These are phyloP conservation scores for Psilocybe tampanensis DNA, from an alignment of 768 basidiomycete genomes.

Conservation along the genomic window DNA sequence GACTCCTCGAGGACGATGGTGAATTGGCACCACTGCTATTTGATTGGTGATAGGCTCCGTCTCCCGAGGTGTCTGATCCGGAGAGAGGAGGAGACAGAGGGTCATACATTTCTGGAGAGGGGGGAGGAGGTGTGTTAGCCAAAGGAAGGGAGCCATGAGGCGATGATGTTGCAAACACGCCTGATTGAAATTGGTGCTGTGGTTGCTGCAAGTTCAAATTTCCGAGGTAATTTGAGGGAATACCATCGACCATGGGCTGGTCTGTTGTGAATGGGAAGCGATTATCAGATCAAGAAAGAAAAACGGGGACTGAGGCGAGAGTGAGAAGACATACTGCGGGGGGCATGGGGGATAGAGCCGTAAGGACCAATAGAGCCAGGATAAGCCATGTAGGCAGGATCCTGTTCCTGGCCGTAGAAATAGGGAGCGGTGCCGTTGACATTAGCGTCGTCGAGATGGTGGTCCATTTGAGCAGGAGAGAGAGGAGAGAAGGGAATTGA, in stretches of 20 bases:
- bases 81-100: conserved; percentile 85
- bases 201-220: conserved; percentile 63
- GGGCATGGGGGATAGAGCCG: conserved; percentile 58
- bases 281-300: conserved; percentile 68
- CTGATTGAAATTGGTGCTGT: conserved; percentile 60
- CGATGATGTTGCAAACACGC: conserved; percentile 59
- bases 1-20: conserved; percentile 74
- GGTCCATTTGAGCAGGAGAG: conserved; percentile 14
- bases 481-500: conserved; percentile 34
- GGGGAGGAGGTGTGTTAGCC: conserved; percentile 72
- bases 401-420: conserved; percentile 59
- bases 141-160: conserved; percentile 72
- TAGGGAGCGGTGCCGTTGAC: conserved; percentile 52
- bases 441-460: conserved; percentile 15
- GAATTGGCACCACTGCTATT: conserved; percentile 80
- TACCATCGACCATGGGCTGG: conserved; percentile 60
- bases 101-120: conserved; percentile 81
- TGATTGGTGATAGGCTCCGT: conserved; percentile 79
- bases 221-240: conserved; percentile 57
- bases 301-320: conserved; percentile 37
- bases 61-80: conserved; percentile 87
- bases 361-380: conserved; percentile 58
- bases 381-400: conserved; percentile 59
- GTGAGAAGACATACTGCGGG: conserved; percentile 67
- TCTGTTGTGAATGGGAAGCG: conserved; percentile 46